Percentiles rank a stretch among this genome's conserved stretches.
phyloP scores from a whole-genome alignment of 768 basidiomycete species.

The Tulasnella sp. region DNA sequence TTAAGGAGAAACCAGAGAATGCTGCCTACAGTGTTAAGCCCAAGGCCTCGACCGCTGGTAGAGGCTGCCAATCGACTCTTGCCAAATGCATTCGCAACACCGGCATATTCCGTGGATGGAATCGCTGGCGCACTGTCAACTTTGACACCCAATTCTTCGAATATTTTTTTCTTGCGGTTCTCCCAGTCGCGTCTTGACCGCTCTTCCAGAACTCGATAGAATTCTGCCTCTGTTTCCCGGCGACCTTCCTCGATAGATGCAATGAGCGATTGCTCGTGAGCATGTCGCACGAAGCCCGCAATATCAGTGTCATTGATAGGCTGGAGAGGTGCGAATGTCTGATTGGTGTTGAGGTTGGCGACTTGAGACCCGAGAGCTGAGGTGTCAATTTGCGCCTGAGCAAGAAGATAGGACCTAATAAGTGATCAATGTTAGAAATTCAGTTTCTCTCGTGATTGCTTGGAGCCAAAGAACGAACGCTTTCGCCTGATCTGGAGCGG shows the following conservation, averaged over 20 bases:
- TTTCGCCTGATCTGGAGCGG: constrained; percentile 57
- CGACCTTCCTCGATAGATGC: constrained; percentile 89
- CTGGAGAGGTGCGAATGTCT: constrained; percentile 85
- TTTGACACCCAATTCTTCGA: constrained; percentile 80
- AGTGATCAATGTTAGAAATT: not conserved
- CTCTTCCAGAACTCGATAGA: constrained; percentile 75
- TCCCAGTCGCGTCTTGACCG: constrained; percentile 81
- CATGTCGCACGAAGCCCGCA: constrained; percentile 88
- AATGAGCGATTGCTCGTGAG: constrained; percentile 91
- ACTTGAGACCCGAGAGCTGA: constrained; percentile 81
- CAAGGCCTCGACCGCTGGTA: constrained; percentile 2
- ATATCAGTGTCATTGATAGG: constrained; percentile 93
- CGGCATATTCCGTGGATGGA: constrained; percentile 50
- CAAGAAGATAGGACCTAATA: constrained; percentile 80
- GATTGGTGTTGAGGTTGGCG: constrained; percentile 70
- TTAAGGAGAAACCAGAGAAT: not conserved
- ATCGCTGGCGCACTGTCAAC: constrained; percentile 36
- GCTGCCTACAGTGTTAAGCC: not conserved
- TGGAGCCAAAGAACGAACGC: constrained; percentile 50
- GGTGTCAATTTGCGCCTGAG: constrained; percentile 90
- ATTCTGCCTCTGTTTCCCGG: constrained; percentile 77
- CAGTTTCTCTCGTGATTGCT: constrained; percentile 14
- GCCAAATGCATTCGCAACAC: constrained; percentile 29
- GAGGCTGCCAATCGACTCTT: constrained; percentile 12
- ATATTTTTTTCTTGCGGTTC: constrained; percentile 79